These are phyloP conservation scores for Phialemoniopsis sp. DNA, from an alignment of 2,329 filamentous ascomycete genomes.

Conservation along the genomic window DNA sequence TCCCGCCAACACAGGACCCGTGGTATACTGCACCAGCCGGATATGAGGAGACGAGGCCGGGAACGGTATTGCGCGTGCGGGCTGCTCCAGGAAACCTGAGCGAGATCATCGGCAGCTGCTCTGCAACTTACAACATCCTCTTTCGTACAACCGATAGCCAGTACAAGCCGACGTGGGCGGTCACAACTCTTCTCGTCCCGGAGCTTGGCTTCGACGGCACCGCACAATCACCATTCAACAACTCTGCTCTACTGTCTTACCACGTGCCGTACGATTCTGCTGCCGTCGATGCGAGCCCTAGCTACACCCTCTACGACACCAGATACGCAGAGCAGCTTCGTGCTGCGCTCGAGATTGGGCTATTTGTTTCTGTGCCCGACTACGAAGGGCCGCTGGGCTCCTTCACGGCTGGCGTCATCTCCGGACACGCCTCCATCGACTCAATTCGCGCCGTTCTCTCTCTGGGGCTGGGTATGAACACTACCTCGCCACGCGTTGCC, in stretches of 20 bases:
- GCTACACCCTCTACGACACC: conserved; percentile 20
- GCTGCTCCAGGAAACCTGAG: conserved; percentile 19
- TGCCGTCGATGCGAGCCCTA: conserved; percentile 31
- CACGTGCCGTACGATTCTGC: conserved; percentile 34
- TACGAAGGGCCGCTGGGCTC: conserved; percentile 35
- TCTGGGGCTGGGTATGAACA: conserved; percentile 19
- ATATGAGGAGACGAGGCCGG: conserved; percentile 19
- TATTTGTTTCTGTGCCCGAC: conserved; percentile 39
- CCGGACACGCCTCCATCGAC: conserved; percentile 38
- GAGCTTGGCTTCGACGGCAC: not conserved
- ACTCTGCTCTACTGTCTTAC: conserved; percentile 29
- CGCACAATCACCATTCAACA: not conserved
- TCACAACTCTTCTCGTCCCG: conserved; percentile 30
- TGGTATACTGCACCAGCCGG: conserved; percentile 24
- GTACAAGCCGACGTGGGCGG: conserved; percentile 28
- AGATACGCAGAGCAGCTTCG: conserved; percentile 19
- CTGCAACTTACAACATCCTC: conserved; percentile 26
- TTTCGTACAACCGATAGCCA: conserved; percentile 30
- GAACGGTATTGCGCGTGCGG: conserved; percentile 21
- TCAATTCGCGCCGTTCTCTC: conserved; percentile 32
- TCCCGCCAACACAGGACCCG: conserved; percentile 22
- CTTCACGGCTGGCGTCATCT: conserved; percentile 34
- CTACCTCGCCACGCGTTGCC: conserved; percentile 27
- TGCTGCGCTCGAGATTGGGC: conserved; percentile 26
- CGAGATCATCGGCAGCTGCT: conserved; percentile 9